phyloP scores from a whole-genome alignment of 2,329 filamentous ascomycete species.

The Ophiosphaerella korrae region DNA sequence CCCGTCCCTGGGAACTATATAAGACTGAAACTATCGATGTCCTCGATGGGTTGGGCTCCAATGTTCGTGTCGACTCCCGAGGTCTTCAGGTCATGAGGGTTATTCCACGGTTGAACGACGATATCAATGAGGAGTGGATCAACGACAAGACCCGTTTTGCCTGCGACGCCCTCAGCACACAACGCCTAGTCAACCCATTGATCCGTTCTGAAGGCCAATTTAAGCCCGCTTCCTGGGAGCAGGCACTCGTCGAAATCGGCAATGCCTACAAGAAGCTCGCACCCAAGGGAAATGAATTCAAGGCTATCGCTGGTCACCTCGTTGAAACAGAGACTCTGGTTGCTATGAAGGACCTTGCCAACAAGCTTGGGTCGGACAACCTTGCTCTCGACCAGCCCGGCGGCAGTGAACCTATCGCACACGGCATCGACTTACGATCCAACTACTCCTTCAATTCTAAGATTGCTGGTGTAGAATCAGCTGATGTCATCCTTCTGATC shows the following conservation, averaged over 20 bases:
- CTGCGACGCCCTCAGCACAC: constrained; percentile 94
- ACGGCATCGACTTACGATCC: constrained; percentile 89
- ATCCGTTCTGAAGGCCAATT: constrained; percentile 90
- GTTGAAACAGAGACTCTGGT: constrained; percentile 92
- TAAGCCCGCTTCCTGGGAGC: constrained; percentile 91
- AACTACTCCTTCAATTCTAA: constrained; percentile 98
- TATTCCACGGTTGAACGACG: constrained; percentile 90
- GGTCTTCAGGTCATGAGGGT: constrained; percentile 97
- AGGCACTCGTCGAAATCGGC: constrained; percentile 86
- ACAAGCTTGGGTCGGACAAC: constrained; percentile 96
- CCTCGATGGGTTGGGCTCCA: constrained; percentile 88
- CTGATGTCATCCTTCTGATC: constrained; percentile 87
- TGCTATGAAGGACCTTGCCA: constrained; percentile 95
- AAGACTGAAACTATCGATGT: constrained; percentile 96
- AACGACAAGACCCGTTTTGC: constrained; percentile 98
- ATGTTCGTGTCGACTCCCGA: constrained; percentile 90
- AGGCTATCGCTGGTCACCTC: constrained; percentile 88
- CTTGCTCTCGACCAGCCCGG: constrained; percentile 87
- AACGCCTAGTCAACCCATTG: constrained; percentile 89
- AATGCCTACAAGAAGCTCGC: constrained; percentile 78
- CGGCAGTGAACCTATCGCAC: constrained; percentile 81
- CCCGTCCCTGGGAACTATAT: constrained; percentile 95
- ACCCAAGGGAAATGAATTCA: constrained; percentile 92
- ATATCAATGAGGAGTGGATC: constrained; percentile 99
- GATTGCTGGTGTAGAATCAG: constrained; percentile 92